These are phyloP conservation scores for Calycina herbarum DNA, from an alignment of 2,329 filamentous ascomycete species.

Conservation along the genomic window DNA sequence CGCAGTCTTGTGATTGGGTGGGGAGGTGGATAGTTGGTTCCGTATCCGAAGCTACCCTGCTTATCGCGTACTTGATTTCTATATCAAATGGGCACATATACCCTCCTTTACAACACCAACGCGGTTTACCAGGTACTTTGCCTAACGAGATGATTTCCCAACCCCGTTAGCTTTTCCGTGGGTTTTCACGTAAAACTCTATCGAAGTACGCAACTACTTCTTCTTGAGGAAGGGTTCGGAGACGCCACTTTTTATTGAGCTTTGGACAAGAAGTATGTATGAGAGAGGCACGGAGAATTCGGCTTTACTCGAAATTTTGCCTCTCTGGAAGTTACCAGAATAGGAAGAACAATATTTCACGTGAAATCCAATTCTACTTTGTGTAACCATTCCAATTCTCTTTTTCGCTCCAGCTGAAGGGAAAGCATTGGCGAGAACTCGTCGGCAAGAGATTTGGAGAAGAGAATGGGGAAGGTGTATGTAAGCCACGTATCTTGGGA, in stretches of 20 bases:
- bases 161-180: neutral
- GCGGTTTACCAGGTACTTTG: neutral
- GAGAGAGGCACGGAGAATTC: neutral
- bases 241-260: neutral
- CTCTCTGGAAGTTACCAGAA: neutral
- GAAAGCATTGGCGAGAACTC: neutral
- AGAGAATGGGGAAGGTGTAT: neutral
- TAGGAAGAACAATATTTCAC: neutral
- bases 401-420: neutral
- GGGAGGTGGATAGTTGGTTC: neutral
- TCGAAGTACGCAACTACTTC: neutral
- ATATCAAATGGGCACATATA: constrained; percentile 9
- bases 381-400: neutral
- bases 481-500: neutral
- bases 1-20: neutral
- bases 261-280: neutral
- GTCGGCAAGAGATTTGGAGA: neutral
- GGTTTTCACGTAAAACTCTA: neutral
- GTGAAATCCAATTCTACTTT: neutral
- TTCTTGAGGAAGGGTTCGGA: neutral
- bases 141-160: neutral
- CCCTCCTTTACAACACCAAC: constrained; percentile 15
- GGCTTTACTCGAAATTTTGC: neutral
- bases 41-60: neutral
- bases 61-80: neutral